Conservation (phyloP, 352 stramenopile species). For the Phytophthora hybrid region DNA sequence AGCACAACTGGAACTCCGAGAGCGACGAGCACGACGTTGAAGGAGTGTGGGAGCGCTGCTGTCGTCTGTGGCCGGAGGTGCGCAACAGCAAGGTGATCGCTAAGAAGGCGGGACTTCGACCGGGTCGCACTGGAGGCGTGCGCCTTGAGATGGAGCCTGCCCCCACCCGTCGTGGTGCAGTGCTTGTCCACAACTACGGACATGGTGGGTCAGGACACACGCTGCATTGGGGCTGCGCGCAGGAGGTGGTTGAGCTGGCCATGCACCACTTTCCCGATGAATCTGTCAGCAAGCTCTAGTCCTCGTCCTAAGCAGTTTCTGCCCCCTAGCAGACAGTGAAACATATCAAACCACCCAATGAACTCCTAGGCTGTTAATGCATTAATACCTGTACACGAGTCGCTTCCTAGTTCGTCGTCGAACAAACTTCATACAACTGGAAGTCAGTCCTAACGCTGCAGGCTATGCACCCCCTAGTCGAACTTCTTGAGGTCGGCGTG, state of each 20-base stretch:
- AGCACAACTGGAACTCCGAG: conserved; percentile 58
- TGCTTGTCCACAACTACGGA: conserved; percentile 80
- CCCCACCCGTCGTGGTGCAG: conserved; percentile 40
- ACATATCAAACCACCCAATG: neutral
- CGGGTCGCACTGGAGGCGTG: conserved; percentile 49
- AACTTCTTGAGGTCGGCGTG: conserved; percentile 68
- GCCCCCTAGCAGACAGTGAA: neutral
- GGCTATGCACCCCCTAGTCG: conserved; percentile 24
- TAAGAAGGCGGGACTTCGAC: conserved; percentile 58
- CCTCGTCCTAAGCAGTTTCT: neutral
- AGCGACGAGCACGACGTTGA: conserved; percentile 53
- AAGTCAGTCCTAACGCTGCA: neutral
- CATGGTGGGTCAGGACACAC: conserved; percentile 73
- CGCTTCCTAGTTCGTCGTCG: neutral
- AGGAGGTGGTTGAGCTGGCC: conserved; percentile 55
- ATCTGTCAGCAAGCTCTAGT: conserved; percentile 12
- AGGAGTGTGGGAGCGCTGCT: conserved; percentile 63
- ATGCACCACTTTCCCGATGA: conserved; percentile 25
- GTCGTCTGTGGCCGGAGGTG: conserved; percentile 50
- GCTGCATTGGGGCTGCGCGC: conserved; percentile 72
- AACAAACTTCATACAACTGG: neutral
- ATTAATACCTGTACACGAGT: neutral
- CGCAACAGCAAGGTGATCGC: conserved; percentile 54
- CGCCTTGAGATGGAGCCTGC: conserved; percentile 53
- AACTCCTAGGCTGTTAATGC: neutral